These are phyloP conservation scores for Dittrichia graveolens DNA, from an alignment of 129 eudicot species.

Conservation along the genomic window DNA sequence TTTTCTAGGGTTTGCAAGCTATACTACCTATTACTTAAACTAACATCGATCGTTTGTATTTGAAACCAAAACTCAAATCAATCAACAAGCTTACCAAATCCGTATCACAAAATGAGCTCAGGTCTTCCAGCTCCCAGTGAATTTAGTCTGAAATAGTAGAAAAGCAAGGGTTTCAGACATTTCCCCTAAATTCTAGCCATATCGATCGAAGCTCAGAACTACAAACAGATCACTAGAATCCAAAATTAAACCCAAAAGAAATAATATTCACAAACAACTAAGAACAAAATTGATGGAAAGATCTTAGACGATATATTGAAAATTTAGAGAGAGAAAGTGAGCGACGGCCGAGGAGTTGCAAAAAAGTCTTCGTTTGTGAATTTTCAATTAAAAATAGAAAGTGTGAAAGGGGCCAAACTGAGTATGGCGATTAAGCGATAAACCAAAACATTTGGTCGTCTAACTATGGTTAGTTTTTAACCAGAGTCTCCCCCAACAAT, in stretches of 20 bases:
- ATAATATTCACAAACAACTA: constrained; percentile 4
- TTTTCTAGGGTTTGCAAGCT: constrained; percentile 39
- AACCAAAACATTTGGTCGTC: constrained; percentile 31
- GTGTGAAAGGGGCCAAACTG: constrained; percentile 30
- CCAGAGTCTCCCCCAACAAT: not conserved
- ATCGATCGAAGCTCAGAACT: constrained; percentile 15
- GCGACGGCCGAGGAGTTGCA: constrained; percentile 5
- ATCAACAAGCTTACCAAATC: constrained; percentile 29
- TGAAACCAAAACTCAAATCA: constrained; percentile 37
- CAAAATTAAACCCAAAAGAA: constrained; percentile 9
- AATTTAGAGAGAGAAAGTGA: constrained; percentile 33
- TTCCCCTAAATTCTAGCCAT: constrained; percentile 24
- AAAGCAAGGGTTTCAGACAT: constrained; percentile 40
- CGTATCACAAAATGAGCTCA: constrained; percentile 32
- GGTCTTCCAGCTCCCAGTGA: constrained; percentile 1
- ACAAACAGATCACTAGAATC: constrained; percentile 20
- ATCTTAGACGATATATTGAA: constrained; percentile 33
- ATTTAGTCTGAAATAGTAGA: constrained; percentile 19
- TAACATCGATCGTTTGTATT: constrained; percentile 31
- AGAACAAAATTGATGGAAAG: constrained; percentile 30
- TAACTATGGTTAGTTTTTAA: constrained; percentile 25
- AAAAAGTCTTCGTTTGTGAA: constrained; percentile 42
- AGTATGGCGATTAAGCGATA: not conserved
- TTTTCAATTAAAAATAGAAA: constrained; percentile 13
- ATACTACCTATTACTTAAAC: constrained; percentile 55